phyloP scores from a whole-genome alignment of 2,329 filamentous ascomycete species.

The Aspergillus sp. region DNA sequence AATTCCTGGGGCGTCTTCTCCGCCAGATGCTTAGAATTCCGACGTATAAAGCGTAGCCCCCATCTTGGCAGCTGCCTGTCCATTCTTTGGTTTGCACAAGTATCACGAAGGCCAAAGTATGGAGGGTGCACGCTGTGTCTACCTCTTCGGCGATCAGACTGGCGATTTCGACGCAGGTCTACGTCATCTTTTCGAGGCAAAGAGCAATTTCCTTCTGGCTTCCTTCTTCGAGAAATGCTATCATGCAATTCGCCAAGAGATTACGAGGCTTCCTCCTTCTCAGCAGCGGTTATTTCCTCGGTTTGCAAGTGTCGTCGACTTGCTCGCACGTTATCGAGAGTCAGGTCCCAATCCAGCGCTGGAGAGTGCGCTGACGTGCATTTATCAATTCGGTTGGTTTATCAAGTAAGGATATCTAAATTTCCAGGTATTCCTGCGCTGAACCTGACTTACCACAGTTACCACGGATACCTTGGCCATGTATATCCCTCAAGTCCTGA shows the following conservation, averaged over 20 bases:
- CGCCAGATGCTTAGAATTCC: not conserved
- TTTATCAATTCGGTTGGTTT: slow-evolving; percentile 36
- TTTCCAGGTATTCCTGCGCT: not conserved
- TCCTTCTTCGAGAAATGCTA: slow-evolving; percentile 36
- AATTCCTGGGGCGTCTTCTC: no score
- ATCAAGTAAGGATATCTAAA: slow-evolving; percentile 28
- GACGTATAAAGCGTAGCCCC: not conserved
- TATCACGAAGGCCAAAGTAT: slow-evolving; percentile 12
- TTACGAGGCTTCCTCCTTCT: slow-evolving; percentile 25
- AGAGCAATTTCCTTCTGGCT: slow-evolving; percentile 33
- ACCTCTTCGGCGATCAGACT: slow-evolving; percentile 41
- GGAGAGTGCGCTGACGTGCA: slow-evolving; percentile 35
- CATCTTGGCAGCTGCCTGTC: not conserved
- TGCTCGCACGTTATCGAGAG: slow-evolving; percentile 26
- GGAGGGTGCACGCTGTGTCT: slow-evolving; percentile 25
- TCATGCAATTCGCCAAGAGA: slow-evolving; percentile 33
- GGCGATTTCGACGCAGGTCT: slow-evolving; percentile 34
- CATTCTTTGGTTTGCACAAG: not conserved
- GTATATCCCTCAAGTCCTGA: slow-evolving; percentile 30
- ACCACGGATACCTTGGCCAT: slow-evolving; percentile 34
- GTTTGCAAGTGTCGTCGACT: slow-evolving; percentile 31
- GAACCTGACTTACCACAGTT: slow-evolving; percentile 15
- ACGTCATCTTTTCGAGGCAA: slow-evolving; percentile 31
- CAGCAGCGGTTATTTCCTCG: slow-evolving; percentile 29
- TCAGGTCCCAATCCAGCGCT: slow-evolving; percentile 29